Evolutionary conservation across 129 eudicot species (phyloP), one percentile per base, ranked within the genome.

Genomic region (Flaveria brownii): DNA sequence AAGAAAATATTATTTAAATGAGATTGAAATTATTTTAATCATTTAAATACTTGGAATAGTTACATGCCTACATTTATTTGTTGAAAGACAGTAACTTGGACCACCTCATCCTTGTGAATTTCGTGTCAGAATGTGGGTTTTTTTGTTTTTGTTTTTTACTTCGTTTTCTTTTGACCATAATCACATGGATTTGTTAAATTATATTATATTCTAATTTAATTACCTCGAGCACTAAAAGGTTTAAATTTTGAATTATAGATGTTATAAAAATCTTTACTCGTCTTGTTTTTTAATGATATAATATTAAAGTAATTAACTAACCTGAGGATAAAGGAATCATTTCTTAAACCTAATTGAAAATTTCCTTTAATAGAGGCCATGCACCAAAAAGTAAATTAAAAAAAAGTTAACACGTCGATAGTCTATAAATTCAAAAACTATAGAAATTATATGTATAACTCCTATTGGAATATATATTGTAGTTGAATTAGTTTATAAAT

Each of bases 61-160:
- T 62, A 28, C 45, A 15, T 30, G 42, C 20, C 16, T 26, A 23
- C 68, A 62, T 28, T 36, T 22, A 28, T 28, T 62, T 13, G 13
- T 60, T 60, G 39, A 15, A 62, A n/a, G 12, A 63, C 45, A 63
- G 15, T 2, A 74, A 75, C 11, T 63, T 63, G 71, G 79, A 63
- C 64, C 72, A 75, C 47, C 36, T 17, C 47, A 64, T 75, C 20
- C 70, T 47, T 75, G 47, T 28, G 46, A 28, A 63, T 12, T 28
- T 9, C 47, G 18, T 62, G 50, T 45, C 62, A 47, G 47, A 63
- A 75, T 23, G 26, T 18, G 6, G 23, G 14, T 8, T 25, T 20
- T n/a, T 59, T 11, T 57, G 16, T 49, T 49, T 49, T 49, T 49
- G 16, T 41, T 41, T 57, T 72, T 20, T 17, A 36, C 41, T 18